phyloP scores from a whole-genome alignment of 148 eudicot species.

The Rhododendron simsii region DNA sequence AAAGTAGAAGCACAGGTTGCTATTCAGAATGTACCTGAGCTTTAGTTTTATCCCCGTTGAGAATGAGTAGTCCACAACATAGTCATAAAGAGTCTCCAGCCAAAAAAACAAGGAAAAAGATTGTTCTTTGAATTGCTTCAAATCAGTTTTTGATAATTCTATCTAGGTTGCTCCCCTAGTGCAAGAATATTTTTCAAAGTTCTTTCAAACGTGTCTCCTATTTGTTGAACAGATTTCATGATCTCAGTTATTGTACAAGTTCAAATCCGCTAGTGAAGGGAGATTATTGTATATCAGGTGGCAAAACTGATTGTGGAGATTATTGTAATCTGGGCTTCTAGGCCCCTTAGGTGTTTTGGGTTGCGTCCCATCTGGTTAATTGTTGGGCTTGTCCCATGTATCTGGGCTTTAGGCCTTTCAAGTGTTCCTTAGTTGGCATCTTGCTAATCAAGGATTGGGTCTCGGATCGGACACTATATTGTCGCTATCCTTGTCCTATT shows the following conservation, averaged over 20 bases:
- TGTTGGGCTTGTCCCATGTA: no score
- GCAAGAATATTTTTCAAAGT: not conserved
- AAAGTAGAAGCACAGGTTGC: not conserved
- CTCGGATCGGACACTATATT: no score
- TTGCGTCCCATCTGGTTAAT: no score
- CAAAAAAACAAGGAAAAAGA: not conserved
- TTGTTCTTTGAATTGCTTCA: not conserved
- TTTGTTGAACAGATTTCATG: not conserved
- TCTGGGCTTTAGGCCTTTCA: no score
- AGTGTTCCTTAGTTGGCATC: no score
- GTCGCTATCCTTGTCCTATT: no score
- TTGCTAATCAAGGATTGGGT: no score
- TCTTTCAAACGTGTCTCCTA: not conserved
- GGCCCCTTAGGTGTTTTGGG: no score
- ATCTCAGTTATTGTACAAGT: not conserved
- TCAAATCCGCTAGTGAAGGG: not conserved
- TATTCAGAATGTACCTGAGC: not conserved
- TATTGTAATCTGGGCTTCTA: no score
- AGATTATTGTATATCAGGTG: not conserved
- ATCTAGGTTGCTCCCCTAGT: not conserved
- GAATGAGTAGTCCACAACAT: not conserved
- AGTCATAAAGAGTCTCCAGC: not conserved
- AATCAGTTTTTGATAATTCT: not conserved
- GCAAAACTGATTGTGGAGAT: not conserved
- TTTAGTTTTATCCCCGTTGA: not conserved